Conservation (phyloP, 345 rosid species). For the Citrus unshiu region DNA sequence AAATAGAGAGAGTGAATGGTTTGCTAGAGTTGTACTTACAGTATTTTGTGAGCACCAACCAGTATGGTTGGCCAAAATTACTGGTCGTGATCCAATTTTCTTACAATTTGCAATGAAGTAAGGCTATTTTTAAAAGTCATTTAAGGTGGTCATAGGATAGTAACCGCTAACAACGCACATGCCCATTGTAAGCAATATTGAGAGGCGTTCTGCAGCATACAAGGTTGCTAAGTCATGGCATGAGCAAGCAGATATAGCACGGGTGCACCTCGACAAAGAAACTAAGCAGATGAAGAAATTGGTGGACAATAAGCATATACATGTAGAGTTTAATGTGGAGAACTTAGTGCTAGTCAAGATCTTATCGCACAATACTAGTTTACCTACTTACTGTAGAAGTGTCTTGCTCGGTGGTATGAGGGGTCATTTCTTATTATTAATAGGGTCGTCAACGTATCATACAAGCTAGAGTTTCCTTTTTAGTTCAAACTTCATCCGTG, state of each 20-base stretch:
- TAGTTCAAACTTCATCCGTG: too few species aligned
- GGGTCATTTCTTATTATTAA: background rate
- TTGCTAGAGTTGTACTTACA: background rate
- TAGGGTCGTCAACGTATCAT: background rate
- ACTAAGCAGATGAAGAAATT: too few species aligned
- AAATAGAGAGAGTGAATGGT: rapidly evolving
- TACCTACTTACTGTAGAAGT: rapidly evolving
- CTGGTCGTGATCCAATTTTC: background rate
- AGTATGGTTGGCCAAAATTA: rapidly evolving
- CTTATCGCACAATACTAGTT: background rate
- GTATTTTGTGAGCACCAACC: background rate
- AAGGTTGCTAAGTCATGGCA: background rate
- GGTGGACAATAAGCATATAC: rapidly evolving
- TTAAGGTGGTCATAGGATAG: background rate
- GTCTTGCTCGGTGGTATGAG: rapidly evolving
- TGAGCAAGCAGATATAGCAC: rapidly evolving
- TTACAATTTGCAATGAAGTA: background rate
- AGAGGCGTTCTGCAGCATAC: rapidly evolving
- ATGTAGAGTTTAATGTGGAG: too few species aligned
- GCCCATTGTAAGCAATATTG: rapidly evolving
- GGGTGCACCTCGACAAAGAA: too few species aligned
- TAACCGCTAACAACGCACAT: rapidly evolving
- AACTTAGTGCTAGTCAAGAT: background rate
- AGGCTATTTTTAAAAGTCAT: too few species aligned
- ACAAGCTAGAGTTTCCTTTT: background rate